Evolutionary conservation across 2,329 filamentous ascomycete species (phyloP), one percentile per base, ranked within the genome.

Genomic region (Aspergillus sp.): DNA sequence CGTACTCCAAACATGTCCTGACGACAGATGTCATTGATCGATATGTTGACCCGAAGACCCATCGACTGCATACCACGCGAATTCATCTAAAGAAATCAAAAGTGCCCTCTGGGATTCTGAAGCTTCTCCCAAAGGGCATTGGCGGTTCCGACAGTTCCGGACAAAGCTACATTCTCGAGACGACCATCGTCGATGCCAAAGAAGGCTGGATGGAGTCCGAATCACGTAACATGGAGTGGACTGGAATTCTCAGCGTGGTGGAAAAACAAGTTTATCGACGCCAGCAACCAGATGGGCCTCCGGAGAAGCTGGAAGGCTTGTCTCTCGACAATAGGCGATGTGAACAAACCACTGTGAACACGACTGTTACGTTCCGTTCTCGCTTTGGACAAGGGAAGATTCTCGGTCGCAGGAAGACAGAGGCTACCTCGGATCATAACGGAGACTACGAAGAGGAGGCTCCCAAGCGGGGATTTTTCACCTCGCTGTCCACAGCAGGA

Each of bases 121-220:
- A 86, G 65, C 73, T 88, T 37, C 74, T 88, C 3, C 85, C 85
- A 2, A 81, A 83, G 60, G 82, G 82, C 44, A 77, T 86, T 50
- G 76, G 86, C 13, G 84, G 85, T 54, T 80, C 77, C 17, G 84
- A 81, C 51, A 81, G 80, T 67, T 80, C 82, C 51, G 83, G 83
- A 34, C 84, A 88, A 70, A 82, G 79, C 63, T 87, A 84, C 66
- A 86, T 88, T 57, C 78, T 88, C 3, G 86, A 88, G 68, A 85
- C 79, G 60, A 86, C 82, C 56, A 76, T 84, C 8, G 82, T 88
- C 15, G 85, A 88, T 67, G 76, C 83, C 51, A 82, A 79, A 58
- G 82, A 87, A 64, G 86, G 86, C 56, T 86, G 83, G 82, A 88
- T 88, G 86, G 78, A 83, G 68, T 86, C 85, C 1, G 85, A 88